Conservation (phyloP, 2,329 filamentous ascomycete genomes). For the Drechmeria coniospora region DNA sequence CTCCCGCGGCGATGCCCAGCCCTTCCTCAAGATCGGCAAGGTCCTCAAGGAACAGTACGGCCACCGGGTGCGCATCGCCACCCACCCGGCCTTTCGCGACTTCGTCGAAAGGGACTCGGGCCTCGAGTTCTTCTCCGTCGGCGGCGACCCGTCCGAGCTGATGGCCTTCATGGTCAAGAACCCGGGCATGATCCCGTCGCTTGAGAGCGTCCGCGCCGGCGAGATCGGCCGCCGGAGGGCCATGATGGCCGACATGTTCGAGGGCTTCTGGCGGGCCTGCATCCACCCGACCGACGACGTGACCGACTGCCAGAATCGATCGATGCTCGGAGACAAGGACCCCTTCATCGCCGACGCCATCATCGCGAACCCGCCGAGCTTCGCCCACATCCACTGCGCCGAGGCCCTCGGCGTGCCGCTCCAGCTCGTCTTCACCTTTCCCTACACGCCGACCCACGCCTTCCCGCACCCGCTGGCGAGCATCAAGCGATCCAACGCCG, state of each 20-base stretch:
- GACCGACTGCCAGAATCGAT: conserved; percentile 41
- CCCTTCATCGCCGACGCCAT: conserved; percentile 64
- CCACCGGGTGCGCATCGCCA: conserved; percentile 64
- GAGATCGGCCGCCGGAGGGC: conserved; percentile 53
- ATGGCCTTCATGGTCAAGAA: conserved; percentile 89
- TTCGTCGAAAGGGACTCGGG: conserved; percentile 59
- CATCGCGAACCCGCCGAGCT: conserved; percentile 68
- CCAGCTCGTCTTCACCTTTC: conserved; percentile 82
- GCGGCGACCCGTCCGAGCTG: conserved; percentile 63
- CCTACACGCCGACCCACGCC: conserved; percentile 58
- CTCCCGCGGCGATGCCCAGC: conserved; percentile 65
- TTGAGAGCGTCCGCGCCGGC: conserved; percentile 57
- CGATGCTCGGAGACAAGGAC: conserved; percentile 46
- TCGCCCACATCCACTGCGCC: conserved; percentile 66
- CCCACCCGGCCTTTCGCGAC: conserved; percentile 61
- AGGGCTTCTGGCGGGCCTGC: conserved; percentile 69
- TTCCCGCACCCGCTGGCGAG: conserved; percentile 69
- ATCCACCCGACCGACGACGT: conserved; percentile 55
- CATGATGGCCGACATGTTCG: conserved; percentile 68
- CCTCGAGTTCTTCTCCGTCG: conserved; percentile 67
- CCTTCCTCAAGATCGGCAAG: conserved; percentile 61
- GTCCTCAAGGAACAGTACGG: conserved; percentile 55
- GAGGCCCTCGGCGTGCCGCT: conserved; percentile 64
- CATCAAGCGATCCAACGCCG: conserved; percentile 57
- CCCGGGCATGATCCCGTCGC: conserved; percentile 57